These are phyloP conservation scores for Omphalotus olearius DNA, from an alignment of 1,284 basidiomycete genomes.

Conservation along the genomic window DNA sequence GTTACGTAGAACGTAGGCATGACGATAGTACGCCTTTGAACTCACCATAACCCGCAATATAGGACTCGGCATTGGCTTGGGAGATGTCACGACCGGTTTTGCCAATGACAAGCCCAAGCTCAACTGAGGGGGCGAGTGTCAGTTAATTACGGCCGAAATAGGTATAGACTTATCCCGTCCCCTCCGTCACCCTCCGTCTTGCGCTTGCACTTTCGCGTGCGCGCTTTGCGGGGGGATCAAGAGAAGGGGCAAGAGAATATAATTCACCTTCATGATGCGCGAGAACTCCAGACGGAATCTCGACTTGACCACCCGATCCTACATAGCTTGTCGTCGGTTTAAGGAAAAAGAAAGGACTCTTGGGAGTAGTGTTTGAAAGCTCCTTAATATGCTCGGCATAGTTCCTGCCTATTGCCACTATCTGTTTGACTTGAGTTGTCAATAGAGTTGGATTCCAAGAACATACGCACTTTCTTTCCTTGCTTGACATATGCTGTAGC, in stretches of 20 bases:
- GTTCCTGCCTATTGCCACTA: slow-evolving; percentile 67
- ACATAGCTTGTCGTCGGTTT: slow-evolving; percentile 94
- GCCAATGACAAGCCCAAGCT: slow-evolving; percentile 95
- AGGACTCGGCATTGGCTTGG: slow-evolving; percentile 63
- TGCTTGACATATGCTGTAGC: slow-evolving; percentile 41
- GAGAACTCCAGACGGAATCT: slow-evolving; percentile 82
- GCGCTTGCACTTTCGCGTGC: neutral
- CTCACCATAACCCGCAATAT: slow-evolving; percentile 91
- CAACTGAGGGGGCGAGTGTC: slow-evolving; percentile 51
- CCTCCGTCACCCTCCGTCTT: neutral
- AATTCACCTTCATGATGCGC: slow-evolving; percentile 86
- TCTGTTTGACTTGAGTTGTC: neutral
- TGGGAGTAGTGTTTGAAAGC: slow-evolving; percentile 85
- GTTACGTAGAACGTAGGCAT: too few species aligned
- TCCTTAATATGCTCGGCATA: slow-evolving; percentile 89
- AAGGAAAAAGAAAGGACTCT: slow-evolving; percentile 97
- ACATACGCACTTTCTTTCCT: slow-evolving; percentile 45
- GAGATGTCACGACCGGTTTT: slow-evolving; percentile 81
- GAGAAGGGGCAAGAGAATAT: slow-evolving; percentile 15
- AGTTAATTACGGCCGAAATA: slow-evolving; percentile 46
- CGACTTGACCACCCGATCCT: slow-evolving; percentile 70
- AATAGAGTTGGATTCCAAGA: too few species aligned
- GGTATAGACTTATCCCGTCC: slow-evolving; percentile 48
- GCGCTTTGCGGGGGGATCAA: neutral
- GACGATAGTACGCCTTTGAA: slow-evolving; percentile 1